phyloP scores from a whole-genome alignment of 1,284 basidiomycete genomes.

The Ceratobasidium sp. region DNA sequence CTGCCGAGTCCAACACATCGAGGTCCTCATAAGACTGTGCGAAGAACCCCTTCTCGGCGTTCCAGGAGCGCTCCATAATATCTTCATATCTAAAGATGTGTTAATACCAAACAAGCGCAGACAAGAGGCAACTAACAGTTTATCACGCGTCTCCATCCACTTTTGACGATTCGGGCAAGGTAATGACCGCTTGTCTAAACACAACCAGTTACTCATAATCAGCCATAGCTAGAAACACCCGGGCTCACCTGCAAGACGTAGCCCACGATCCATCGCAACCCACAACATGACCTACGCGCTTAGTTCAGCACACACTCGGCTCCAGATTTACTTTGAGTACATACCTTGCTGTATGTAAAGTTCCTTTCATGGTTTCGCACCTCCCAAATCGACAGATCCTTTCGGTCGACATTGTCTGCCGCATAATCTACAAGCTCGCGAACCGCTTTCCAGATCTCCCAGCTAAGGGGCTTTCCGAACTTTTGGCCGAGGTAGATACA shows the following conservation, averaged over 20 bases:
- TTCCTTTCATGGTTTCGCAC: slow-evolving; percentile 84
- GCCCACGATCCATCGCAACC: slow-evolving; percentile 92
- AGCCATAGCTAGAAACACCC: not conserved
- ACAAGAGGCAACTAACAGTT: slow-evolving; percentile 66
- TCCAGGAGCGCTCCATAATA: slow-evolving; percentile 80
- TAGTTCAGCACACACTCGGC: slow-evolving; percentile 59
- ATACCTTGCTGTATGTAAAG: slow-evolving; percentile 64
- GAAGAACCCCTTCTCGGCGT: slow-evolving; percentile 71
- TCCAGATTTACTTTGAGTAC: slow-evolving; percentile 85
- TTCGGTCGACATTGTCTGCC: slow-evolving; percentile 71
- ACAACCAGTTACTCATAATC: not conserved
- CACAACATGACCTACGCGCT: slow-evolving; percentile 54
- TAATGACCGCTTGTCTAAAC: slow-evolving; percentile 77
- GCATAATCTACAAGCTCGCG: slow-evolving; percentile 72
- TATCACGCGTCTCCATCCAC: slow-evolving; percentile 83
- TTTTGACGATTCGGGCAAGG: slow-evolving; percentile 63
- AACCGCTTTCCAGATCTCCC: slow-evolving; percentile 58
- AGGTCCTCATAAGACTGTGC: slow-evolving; percentile 83
- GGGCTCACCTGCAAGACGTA: slow-evolving; percentile 42
- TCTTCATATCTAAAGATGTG: slow-evolving; percentile 54
- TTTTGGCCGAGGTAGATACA: slow-evolving; percentile 95
- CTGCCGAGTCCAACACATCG: slow-evolving; percentile 71
- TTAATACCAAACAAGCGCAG: not conserved
- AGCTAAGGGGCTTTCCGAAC: slow-evolving; percentile 63
- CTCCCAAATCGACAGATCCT: slow-evolving; percentile 88